A percentile compares a stretch with the other conserved stretches of the same genome.
Evolutionary conservation across 768 basidiomycete genomes (phyloP).

Genomic region (Favolaschia claudopus): DNA sequence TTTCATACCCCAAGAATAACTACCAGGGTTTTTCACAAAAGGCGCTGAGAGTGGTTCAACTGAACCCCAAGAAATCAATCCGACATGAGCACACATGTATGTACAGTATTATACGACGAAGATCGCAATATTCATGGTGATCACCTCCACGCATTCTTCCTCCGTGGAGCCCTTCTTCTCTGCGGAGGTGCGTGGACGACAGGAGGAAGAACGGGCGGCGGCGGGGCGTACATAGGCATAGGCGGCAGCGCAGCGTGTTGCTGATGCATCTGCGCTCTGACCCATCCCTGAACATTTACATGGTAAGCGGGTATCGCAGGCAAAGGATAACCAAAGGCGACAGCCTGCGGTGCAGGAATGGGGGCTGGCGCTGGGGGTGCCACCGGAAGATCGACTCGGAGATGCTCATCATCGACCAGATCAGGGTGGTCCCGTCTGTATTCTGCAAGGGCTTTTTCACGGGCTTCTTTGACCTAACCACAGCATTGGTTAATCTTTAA

Average conservation of each 20-base stretch:
- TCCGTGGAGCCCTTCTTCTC: constrained; percentile 1
- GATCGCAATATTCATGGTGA: neutral
- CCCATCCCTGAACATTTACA: constrained; percentile 11
- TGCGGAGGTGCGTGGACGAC: constrained; percentile 8
- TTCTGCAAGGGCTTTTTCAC: constrained; percentile 69
- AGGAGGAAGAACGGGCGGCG: neutral
- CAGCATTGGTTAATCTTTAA: neutral
- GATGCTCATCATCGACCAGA: constrained; percentile 58
- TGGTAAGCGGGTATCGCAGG: neutral
- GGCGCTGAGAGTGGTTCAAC: too few relatives aligned
- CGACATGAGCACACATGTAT: too few relatives aligned
- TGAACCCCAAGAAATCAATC: too few relatives aligned
- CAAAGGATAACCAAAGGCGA: constrained; percentile 3
- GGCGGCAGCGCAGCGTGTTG: neutral
- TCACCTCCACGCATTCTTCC: constrained; percentile 6
- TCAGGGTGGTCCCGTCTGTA: constrained; percentile 70
- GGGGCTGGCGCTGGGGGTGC: constrained; percentile 37
- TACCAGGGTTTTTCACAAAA: constrained; percentile 5
- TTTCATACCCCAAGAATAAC: constrained; percentile 77
- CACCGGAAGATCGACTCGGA: constrained; percentile 71
- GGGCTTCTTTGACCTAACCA: constrained; percentile 70
- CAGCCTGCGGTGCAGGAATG: too few relatives aligned
- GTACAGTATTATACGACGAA: too few relatives aligned
- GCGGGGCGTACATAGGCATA: neutral
- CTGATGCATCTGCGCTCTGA: constrained; percentile 5